phyloP scores from a whole-genome alignment of 108 stramenopile genomes.

The Fragilaria crotonensis region DNA sequence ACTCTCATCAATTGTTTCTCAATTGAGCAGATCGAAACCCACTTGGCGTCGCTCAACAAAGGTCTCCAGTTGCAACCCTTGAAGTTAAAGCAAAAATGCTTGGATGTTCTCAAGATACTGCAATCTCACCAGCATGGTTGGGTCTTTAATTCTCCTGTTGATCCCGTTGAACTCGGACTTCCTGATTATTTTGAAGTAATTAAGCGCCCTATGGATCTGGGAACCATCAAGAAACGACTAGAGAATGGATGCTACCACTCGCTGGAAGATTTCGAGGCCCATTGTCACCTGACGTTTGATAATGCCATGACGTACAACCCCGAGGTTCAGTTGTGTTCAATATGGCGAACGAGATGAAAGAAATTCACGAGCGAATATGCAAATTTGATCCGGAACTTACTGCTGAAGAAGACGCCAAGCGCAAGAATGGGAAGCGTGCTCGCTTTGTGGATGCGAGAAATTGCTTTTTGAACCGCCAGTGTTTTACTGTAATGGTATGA shows the following conservation, averaged over 20 bases:
- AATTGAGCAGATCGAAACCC: conserved; percentile 86
- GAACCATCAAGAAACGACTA: conserved; percentile 84
- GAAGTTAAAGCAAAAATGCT: conserved; percentile 74
- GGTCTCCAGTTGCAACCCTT: conserved; percentile 66
- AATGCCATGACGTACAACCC: conserved; percentile 97
- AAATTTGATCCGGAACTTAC: conserved; percentile 67
- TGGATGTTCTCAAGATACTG: conserved; percentile 80
- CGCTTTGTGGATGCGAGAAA: conserved; percentile 90
- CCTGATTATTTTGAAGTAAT: conserved; percentile 95
- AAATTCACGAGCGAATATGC: conserved; percentile 70
- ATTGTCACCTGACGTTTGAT: conserved; percentile 90
- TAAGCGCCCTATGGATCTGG: conserved; percentile 94
- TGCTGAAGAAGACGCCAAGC: conserved; percentile 79
- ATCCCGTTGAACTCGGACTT: conserved; percentile 86
- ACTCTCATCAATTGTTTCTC: conserved; percentile 94
- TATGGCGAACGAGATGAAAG: conserved; percentile 84
- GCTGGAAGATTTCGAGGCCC: conserved; percentile 74
- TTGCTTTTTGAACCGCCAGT: conserved; percentile 95
- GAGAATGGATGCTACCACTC: conserved; percentile 84
- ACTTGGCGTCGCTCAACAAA: conserved; percentile 86
- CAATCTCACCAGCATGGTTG: conserved; percentile 86
- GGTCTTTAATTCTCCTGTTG: conserved; percentile 90
- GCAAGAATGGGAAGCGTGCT: conserved; percentile 94
- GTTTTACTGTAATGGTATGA: conserved; percentile 95
- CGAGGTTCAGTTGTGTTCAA: conserved; percentile 58